Evolutionary conservation across 177 flowering plant genomes (phyloP).

Genomic region (Vitis hybrid): DNA sequence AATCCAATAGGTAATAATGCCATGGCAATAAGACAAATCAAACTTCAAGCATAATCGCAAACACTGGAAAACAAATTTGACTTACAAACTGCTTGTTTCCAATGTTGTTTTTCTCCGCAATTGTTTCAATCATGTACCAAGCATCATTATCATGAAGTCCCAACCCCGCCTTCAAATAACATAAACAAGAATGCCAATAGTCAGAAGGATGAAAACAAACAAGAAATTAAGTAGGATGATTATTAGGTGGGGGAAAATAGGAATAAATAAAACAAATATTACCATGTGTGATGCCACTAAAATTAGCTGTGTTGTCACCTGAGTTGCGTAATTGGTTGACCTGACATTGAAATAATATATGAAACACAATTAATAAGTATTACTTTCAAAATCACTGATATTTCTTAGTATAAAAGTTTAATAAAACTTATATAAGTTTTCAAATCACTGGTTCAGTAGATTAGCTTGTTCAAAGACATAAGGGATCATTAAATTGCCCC

Average conservation of each 20-base stretch:
- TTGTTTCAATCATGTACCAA: constrained; percentile 92
- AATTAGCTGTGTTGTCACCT: constrained; percentile 76
- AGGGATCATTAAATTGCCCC: too few species aligned
- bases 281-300: constrained; percentile 94
- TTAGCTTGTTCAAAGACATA: too few species aligned
- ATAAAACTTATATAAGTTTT: too few species aligned
- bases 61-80: background rate
- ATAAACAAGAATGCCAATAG: constrained; percentile 13
- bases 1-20: background rate
- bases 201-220: background rate
- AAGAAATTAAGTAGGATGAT: background rate
- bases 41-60: background rate
- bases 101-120: constrained; percentile 84
- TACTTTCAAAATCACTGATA: background rate
- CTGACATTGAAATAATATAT: constrained; percentile 37
- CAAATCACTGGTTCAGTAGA: too few species aligned
- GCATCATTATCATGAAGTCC: constrained; percentile 92
- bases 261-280: constrained; percentile 6
- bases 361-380: background rate
- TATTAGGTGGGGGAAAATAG: background rate
- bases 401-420: background rate
- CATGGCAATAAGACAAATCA: background rate
- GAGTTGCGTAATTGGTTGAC: constrained; percentile 72
- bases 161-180: constrained; percentile 74
- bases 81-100: constrained; percentile 87